Evolutionary conservation across 495 filamentous ascomycete species (phyloP).

Genomic region (Pseudotulostoma volvatum): DNA sequence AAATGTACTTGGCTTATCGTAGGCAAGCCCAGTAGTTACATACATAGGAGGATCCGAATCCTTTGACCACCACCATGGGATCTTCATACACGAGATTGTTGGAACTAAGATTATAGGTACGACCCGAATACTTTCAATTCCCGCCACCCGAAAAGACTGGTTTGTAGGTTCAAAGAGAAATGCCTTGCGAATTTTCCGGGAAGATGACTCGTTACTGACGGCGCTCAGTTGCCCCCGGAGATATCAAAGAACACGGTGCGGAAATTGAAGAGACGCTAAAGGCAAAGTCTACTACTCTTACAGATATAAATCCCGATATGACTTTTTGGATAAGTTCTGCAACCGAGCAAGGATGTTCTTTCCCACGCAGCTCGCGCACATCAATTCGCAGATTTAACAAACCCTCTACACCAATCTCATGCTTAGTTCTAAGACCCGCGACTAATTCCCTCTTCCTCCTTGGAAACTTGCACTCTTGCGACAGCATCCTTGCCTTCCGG

Average conservation of each 20-base stretch:
- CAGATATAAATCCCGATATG: too few relatives aligned
- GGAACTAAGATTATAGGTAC: background rate
- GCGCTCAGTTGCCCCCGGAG: slow-evolving; percentile 27
- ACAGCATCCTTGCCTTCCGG: slow-evolving; percentile 79
- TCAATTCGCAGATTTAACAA: slow-evolving; percentile 27
- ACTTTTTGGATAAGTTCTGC: too few relatives aligned
- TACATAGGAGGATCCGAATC: too few relatives aligned
- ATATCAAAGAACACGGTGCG: slow-evolving; percentile 12
- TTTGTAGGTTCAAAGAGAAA: slow-evolving; percentile 17
- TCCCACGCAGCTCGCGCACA: slow-evolving; percentile 28
- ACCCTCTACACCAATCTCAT: slow-evolving; percentile 71
- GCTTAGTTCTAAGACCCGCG: slow-evolving; percentile 66
- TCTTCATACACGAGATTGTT: background rate
- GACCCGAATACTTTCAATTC: slow-evolving; percentile 3
- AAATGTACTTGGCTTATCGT: too few relatives aligned
- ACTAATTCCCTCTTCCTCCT: slow-evolving; percentile 41
- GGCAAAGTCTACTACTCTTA: slow-evolving; percentile 22
- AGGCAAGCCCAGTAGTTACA: too few relatives aligned
- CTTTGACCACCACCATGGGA: background rate
- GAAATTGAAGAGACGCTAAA: slow-evolving; percentile 10
- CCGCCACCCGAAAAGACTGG: slow-evolving; percentile 28
- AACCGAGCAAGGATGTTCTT: slow-evolving; percentile 20
- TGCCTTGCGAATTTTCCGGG: background rate
- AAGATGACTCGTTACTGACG: background rate
- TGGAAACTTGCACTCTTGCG: slow-evolving; percentile 59